Evolutionary conservation across 441 rosid genomes (phyloP).

Genomic region (Breynia disticha): DNA sequence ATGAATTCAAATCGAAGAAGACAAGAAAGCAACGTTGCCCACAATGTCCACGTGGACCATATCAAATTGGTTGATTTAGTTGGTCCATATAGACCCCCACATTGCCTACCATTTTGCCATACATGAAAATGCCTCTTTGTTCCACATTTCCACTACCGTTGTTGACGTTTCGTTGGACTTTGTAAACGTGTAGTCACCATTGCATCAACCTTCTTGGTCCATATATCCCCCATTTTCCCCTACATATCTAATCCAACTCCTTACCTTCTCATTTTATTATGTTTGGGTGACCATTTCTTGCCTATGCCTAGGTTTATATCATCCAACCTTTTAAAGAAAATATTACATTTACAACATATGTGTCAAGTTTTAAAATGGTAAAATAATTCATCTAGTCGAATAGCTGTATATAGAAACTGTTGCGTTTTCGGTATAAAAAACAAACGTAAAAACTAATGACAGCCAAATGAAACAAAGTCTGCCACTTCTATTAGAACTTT

Average conservation of each 20-base stretch:
- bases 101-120: slow-evolving; percentile 9
- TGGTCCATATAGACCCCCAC: slow-evolving; percentile 19
- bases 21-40: slow-evolving; percentile 16
- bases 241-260: slow-evolving; percentile 14
- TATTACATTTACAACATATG: too few species aligned
- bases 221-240: slow-evolving; percentile 5
- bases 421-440: too few species aligned
- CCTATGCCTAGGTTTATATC: not conserved
- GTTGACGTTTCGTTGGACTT: slow-evolving; percentile 12
- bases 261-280: not conserved
- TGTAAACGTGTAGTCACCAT: slow-evolving; percentile 4
- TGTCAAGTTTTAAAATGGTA: not conserved
- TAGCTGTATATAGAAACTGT: too few species aligned
- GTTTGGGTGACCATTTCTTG: not conserved
- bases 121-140: slow-evolving; percentile 15
- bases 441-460: too few species aligned
- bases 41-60: slow-evolving; percentile 7
- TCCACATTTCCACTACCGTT: slow-evolving; percentile 16
- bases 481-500: too few species aligned
- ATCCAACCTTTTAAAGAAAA: not conserved
- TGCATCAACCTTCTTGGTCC: slow-evolving; percentile 8
- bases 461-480: too few species aligned
- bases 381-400: too few species aligned
- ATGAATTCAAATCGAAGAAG: slow-evolving; percentile 11
- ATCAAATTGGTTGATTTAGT: slow-evolving; percentile 1